Evolutionary conservation across 495 filamentous ascomycete species (phyloP), one percentile per base, ranked within the genome.

Genomic region (Penicillium desertorum): DNA sequence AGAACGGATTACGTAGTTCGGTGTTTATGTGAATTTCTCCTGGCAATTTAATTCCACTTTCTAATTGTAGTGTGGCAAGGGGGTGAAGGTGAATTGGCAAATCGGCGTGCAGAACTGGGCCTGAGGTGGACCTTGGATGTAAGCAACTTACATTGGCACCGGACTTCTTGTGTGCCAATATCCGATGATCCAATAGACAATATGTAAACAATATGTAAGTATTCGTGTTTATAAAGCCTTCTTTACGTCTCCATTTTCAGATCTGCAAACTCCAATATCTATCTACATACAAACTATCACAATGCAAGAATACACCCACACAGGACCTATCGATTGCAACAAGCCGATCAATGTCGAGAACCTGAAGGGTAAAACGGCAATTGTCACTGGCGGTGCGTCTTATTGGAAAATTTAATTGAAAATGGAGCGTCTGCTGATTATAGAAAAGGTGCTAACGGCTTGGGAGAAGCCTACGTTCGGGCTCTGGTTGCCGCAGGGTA

Each of bases 391-490:
- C 4, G 57, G 57, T 60, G 39, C 6, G 32, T 34, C 32, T 3
- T 34, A 12, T 5, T 14, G 32, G 12, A 4, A 34, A 0, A 34
- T 34, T 12, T 1, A 12, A 14, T 34, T 34, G 11, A 34, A 14
- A 1, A 4, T 4, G 32, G 12, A 34, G 32, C 32, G 12, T 14
- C 4, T 1, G 14, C 20, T 42, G 29, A 19, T 10, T 19, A 22
- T 32, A 5, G 51, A 17, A 29, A 23, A 67, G 64, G 64, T 25
- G 58, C 61, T 19, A 67, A 62, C 20, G 64, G 64, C 12, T 52
- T 67, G 3, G 64, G 61, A 6, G 64, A 67, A 50, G 64, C 61
- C n/a, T 67, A 63, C 41, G 54, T 62, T 34, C 64, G 64, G 1
- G 51, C 64, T 10, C 58, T 67, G 14, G 47, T 62, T 16, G 48